Evolutionary conservation across 805 yeast species (phyloP), one percentile per base, ranked within the genome.

Genomic region (Starmera dryadoides): DNA sequence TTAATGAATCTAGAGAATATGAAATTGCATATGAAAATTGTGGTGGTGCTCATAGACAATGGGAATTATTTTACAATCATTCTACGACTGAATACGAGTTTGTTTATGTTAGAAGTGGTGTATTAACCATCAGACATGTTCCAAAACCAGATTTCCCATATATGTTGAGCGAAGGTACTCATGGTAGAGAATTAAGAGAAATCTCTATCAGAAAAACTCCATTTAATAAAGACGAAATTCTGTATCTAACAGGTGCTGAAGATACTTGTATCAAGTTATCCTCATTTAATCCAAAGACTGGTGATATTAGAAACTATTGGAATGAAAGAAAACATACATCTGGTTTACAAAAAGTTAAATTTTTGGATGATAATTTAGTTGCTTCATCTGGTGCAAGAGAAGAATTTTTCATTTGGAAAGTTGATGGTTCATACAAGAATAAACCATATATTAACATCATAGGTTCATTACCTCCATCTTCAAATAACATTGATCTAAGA

Each of bases 31-130:
- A 79, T 41, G 86, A 79, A 44, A 59, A 70, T 12, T 93, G 98
- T 59, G 98, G 98, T 21, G 98, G 98, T 3, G 76, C 93, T 3
- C 96, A 89, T 56, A 70, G 98, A 43, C 74, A 77, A 42, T 93
- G 97, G 96, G 69, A 71, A 26, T 62, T 84, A 20, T 52, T 60
- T 35, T 37, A 43, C 6, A 46, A 50, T 4, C 50, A 46, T 12
- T 46, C 48, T 4, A n/a, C n/a, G n/a, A n/a, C 52, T 10, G 52
- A 56, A 11, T 71, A 58, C 46, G 64, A 70, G 34, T 75, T 86
- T 45, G 63, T 69, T 18, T 84, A 76, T 53, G 76, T 84, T 11
- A 77, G 78, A 55, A 71, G 80, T 20, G 68, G 81, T 4, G 58
- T 63, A 15, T 55, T 81, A 31, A 59, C 62, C 36, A 49, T 74